Base-by-base conservation (phyloP, 768 basidiomycete species). In the Amanita fuliginea region DNA sequence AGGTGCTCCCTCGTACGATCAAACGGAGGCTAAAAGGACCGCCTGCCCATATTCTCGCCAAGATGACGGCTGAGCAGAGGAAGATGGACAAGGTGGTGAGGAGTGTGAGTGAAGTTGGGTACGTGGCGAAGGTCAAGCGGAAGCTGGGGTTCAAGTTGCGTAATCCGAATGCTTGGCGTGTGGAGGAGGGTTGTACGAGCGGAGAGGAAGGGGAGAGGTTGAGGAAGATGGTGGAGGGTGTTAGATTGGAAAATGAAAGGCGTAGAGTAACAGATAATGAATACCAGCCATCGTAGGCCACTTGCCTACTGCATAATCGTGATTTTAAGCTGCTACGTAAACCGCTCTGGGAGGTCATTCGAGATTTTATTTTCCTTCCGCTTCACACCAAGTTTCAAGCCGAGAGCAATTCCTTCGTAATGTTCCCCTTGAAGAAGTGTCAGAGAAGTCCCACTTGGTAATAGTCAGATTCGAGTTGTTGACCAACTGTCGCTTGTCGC, bases 31-130 rank as follows among this genome's bases (percentile, higher is more conserved):
- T 70, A 6, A 63, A 76, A 54, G 75, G 79, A 0, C 82, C 83
- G 1, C 87, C 89, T 0, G 76, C 84, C 0, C 79, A 80, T 54
- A 54, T 84, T 3, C 66, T 80, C 2, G 62, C 60, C 18, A 65
- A 58, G 51, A 78, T 87, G 78, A 67, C 75, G 0, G 65, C 69
- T 1, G 57, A 70, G 54, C 62, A 74, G 51, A 70, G 68, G 51
- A 63, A 60, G 45, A 59, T 68, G 60, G 83, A 87, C 53, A 65
- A 62, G 53, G 63, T 83, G 4, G 68, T 71, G 45, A 63, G 77
- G 33, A 71, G 69, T 34, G 68, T 76, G 2, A 74, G 81, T 47
- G 78, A 82, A 60, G 83, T 75, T 0, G 88, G 88, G 11, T 89
- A 86, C 60, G 73, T 80, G 2, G 86, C 76, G n/a, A 57, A 63